Conservation (phyloP, 148 eudicot species). For the Agrostemma githago region DNA sequence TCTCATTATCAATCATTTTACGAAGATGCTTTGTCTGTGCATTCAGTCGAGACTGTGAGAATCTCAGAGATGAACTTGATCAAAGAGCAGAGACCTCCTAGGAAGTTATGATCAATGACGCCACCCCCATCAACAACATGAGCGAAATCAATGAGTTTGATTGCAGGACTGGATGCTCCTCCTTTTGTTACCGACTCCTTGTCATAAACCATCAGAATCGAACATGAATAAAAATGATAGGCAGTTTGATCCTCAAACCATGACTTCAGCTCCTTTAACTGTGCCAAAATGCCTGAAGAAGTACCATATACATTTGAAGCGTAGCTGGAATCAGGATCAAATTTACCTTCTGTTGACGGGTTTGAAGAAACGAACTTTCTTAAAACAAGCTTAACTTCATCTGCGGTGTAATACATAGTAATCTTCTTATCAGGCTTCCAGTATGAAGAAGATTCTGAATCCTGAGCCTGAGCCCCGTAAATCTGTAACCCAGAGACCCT, state of each 20-base stretch:
- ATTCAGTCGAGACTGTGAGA: slow-evolving; percentile 14
- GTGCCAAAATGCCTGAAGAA: slow-evolving; percentile 63
- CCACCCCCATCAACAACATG: slow-evolving; percentile 74
- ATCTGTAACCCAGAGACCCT: slow-evolving; percentile 70
- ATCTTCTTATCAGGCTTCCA: slow-evolving; percentile 60
- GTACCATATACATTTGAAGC: slow-evolving; percentile 68
- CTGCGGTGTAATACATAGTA: slow-evolving; percentile 31
- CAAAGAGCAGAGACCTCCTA: slow-evolving; percentile 90
- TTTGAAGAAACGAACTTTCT: slow-evolving; percentile 68
- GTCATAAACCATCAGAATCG: slow-evolving; percentile 57
- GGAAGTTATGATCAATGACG: slow-evolving; percentile 82
- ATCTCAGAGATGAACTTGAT: slow-evolving; percentile 66
- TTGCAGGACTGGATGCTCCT: background rate
- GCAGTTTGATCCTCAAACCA: slow-evolving; percentile 94
- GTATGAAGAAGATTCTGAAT: slow-evolving; percentile 29
- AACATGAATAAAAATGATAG: slow-evolving; percentile 67
- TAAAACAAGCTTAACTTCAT: slow-evolving; percentile 53
- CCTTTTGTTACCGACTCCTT: slow-evolving; percentile 40
- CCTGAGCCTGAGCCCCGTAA: slow-evolving; percentile 30
- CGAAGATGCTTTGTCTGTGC: background rate
- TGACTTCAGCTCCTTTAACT: slow-evolving; percentile 68
- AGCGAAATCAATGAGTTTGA: slow-evolving; percentile 73
- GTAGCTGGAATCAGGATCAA: slow-evolving; percentile 43
- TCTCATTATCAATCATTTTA: background rate
- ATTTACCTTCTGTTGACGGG: slow-evolving; percentile 27